Conservation (phyloP, 1,139 yeast species). For the Yamadazyma mexicana region DNA sequence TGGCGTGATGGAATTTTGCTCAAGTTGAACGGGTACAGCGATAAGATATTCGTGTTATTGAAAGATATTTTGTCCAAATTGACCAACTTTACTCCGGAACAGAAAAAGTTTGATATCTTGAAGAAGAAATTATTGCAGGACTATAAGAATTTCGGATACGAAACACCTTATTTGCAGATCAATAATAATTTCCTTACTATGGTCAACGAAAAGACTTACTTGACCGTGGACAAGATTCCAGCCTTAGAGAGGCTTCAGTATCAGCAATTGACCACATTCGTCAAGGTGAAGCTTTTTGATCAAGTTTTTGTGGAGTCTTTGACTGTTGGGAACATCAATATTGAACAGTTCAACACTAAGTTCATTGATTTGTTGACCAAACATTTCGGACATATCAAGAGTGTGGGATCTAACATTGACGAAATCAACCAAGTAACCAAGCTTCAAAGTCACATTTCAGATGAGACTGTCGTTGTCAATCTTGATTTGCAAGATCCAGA, state of each 20-base stretch:
- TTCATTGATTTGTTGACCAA: conserved; percentile 23
- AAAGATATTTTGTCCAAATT: conserved; percentile 59
- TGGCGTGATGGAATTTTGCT: conserved; percentile 73
- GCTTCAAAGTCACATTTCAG: conserved; percentile 42
- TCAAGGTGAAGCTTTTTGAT: conserved; percentile 39
- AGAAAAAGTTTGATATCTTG: conserved; percentile 62
- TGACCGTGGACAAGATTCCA: conserved; percentile 58
- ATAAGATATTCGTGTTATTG: conserved; percentile 67
- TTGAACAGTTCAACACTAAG: conserved; percentile 21
- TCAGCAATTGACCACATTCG: conserved; percentile 49
- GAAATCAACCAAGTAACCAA: conserved; percentile 24
- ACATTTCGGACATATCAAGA: conserved; percentile 22
- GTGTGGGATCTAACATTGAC: conserved; percentile 43
- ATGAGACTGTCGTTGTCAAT: conserved; percentile 47
- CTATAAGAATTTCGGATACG: conserved; percentile 68
- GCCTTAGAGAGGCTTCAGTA: conserved; percentile 46
- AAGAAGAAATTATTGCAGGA: conserved; percentile 65
- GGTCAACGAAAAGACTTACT: conserved; percentile 70
- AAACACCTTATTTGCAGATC: conserved; percentile 75
- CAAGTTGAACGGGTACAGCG: conserved; percentile 76
- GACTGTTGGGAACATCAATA: conserved; percentile 74
- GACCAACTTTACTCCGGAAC: conserved; percentile 49
- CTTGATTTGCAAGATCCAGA: conserved; percentile 58
- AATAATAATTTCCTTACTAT: conserved; percentile 61
- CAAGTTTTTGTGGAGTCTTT: conserved; percentile 64